A percentile compares a stretch with the other conserved stretches of the same genome.
These are phyloP conservation scores for Phytophthora sp. DNA, from an alignment of 352 stramenopile genomes.

Conservation along the genomic window DNA sequence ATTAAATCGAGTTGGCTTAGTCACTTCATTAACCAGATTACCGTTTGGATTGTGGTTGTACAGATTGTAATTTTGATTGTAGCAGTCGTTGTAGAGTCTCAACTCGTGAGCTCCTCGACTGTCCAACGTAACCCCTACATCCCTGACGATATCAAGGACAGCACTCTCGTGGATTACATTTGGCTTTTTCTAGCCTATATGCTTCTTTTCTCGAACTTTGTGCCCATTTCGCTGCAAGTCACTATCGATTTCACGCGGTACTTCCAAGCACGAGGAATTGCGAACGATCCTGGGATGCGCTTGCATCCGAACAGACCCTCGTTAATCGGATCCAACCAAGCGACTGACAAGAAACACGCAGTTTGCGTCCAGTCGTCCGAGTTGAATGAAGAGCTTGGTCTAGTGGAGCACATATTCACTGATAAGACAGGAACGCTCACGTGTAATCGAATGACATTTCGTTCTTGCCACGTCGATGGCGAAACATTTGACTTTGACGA, in stretches of 20 bases:
- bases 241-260: conserved; percentile 87
- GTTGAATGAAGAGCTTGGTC: conserved; percentile 92
- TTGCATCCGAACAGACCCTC: conserved; percentile 33
- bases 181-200: conserved; percentile 87
- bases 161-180: conserved; percentile 41
- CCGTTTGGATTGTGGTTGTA: conserved; percentile 75
- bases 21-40: conserved; percentile 83
- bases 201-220: conserved; percentile 92
- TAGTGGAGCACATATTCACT: conserved; percentile 97
- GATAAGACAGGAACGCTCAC: conserved; percentile 95
- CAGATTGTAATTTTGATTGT: conserved; percentile 63
- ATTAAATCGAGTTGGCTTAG: conserved; percentile 81
- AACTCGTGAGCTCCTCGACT: conserved; percentile 30
- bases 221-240: conserved; percentile 94
- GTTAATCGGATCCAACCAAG: neutral
- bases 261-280: conserved; percentile 80
- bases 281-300: conserved; percentile 71
- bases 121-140: conserved; percentile 54
- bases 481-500: conserved; percentile 54
- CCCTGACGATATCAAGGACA: conserved; percentile 41
- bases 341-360: conserved; percentile 47
- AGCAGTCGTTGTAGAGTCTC: conserved; percentile 53
- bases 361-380: conserved; percentile 83
- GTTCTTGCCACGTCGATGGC: conserved; percentile 90
- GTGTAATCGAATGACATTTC: conserved; percentile 94